A percentile compares a stretch with the other conserved stretches of the same genome.
phyloP scores from a whole-genome alignment of 2,329 filamentous ascomycete species.

The Drechslerella dactyloides region DNA sequence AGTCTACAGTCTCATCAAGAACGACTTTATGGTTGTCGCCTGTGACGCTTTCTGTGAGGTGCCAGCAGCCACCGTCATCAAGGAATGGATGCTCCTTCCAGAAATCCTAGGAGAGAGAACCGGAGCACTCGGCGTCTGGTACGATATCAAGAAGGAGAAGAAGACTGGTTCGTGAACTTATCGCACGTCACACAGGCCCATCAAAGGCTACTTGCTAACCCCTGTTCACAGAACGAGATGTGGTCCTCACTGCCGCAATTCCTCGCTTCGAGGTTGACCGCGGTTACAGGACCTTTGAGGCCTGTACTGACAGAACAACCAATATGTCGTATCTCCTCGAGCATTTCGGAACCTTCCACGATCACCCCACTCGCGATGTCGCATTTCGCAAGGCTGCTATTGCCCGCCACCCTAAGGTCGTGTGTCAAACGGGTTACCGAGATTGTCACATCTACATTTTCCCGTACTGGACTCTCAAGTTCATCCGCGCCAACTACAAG shows the following conservation, averaged over 20 bases:
- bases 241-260: conserved; percentile 25
- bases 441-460: conserved; percentile 96
- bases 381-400: conserved; percentile 78
- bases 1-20: conserved; percentile 76
- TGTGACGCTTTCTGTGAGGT: conserved; percentile 94
- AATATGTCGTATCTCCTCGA: conserved; percentile 40
- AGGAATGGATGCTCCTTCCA: conserved; percentile 76
- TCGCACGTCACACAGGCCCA: neutral
- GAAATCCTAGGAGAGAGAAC: conserved; percentile 23
- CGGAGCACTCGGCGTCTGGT: conserved; percentile 88
- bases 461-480: conserved; percentile 86
- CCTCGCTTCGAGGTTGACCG: conserved; percentile 65
- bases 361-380: conserved; percentile 66
- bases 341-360: conserved; percentile 16
- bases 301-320: conserved; percentile 18
- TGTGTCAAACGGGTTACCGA: conserved; percentile 81
- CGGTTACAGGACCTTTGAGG: conserved; percentile 61
- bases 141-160: conserved; percentile 78
- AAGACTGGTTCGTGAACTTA: conserved; percentile 61
- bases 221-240: conserved; percentile 25
- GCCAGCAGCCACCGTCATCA: conserved; percentile 78
- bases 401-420: conserved; percentile 74
- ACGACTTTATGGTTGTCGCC: conserved; percentile 87
- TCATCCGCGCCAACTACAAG: conserved; percentile 71
- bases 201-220: neutral